phyloP scores from a whole-genome alignment of 2,329 filamentous ascomycete species.

The Ophiostoma quercus region DNA sequence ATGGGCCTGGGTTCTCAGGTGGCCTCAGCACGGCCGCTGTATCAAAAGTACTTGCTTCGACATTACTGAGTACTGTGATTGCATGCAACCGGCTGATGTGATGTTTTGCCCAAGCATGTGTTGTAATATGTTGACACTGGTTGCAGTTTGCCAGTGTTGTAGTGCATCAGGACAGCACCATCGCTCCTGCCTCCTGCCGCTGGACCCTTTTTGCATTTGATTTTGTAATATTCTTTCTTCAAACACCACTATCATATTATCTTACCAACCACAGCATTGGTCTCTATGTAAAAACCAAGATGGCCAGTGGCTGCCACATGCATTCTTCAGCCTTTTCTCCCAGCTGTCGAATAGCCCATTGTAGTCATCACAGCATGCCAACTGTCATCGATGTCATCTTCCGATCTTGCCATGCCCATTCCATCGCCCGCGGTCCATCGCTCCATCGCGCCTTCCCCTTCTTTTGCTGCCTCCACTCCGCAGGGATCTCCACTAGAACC shows the following conservation, averaged over 20 bases:
- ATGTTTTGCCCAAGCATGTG: neutral
- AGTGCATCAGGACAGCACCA: neutral
- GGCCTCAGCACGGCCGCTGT: neutral
- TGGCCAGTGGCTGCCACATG: neutral
- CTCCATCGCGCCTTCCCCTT: slow-evolving; percentile 9
- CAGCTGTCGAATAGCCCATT: neutral
- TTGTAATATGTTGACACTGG: neutral
- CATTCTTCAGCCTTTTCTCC: neutral
- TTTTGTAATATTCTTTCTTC: neutral
- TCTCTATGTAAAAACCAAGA: neutral
- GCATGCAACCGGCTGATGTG: neutral
- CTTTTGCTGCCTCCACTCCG: slow-evolving; percentile 12
- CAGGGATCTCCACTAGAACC: slow-evolving; percentile 3
- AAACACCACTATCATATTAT: neutral
- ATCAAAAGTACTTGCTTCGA: too few species aligned
- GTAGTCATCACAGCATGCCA: neutral
- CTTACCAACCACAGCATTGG: neutral
- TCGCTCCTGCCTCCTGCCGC: neutral
- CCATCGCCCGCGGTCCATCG: neutral
- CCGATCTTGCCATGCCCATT: slow-evolving; percentile 1
- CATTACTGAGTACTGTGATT: neutral
- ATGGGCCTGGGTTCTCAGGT: neutral
- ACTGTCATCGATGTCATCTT: neutral
- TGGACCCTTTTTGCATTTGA: neutral
- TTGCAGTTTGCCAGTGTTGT: neutral